Evolutionary conservation across 2,329 filamentous ascomycete genomes (phyloP).

Genomic region (Hypoxylon sp.): DNA sequence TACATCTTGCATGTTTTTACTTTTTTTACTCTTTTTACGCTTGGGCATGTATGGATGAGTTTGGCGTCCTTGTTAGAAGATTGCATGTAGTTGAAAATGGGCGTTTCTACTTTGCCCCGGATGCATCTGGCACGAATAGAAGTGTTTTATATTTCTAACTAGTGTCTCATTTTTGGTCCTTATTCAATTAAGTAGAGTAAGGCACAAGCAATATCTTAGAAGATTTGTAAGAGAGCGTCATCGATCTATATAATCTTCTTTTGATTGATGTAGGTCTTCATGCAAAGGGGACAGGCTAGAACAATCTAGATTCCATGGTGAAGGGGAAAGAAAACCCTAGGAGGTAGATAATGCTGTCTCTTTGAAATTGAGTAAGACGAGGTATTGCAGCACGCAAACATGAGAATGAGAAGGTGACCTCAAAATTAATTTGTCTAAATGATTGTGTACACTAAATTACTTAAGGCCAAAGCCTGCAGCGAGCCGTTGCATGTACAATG

Average conservation of each 20-base stretch:
- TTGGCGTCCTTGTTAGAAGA: slow-evolving; percentile 28
- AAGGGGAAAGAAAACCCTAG: no score
- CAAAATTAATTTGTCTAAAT: slow-evolving; percentile 11
- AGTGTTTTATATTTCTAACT: neutral
- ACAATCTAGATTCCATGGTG: neutral
- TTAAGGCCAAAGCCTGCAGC: slow-evolving; percentile 20
- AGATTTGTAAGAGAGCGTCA: neutral
- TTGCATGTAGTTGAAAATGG: slow-evolving; percentile 14
- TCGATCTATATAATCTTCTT: no score
- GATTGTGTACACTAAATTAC: slow-evolving; percentile 31
- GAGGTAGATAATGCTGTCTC: no score
- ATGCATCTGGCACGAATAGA: slow-evolving; percentile 15
- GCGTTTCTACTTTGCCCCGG: slow-evolving; percentile 5
- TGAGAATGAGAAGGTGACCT: neutral
- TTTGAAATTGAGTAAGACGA: neutral
- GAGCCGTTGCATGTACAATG: slow-evolving; percentile 42
- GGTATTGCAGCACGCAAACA: neutral
- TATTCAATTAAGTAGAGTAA: no score
- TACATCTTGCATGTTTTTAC: neutral
- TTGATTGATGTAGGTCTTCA: neutral
- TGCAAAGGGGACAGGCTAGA: neutral
- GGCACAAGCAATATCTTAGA: neutral
- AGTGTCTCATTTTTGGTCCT: neutral
- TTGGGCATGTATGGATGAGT: slow-evolving; percentile 9
- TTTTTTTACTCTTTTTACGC: neutral